These are phyloP conservation scores for Chaetoceros muelleri DNA, from an alignment of 108 stramenopile species.

Conservation along the genomic window DNA sequence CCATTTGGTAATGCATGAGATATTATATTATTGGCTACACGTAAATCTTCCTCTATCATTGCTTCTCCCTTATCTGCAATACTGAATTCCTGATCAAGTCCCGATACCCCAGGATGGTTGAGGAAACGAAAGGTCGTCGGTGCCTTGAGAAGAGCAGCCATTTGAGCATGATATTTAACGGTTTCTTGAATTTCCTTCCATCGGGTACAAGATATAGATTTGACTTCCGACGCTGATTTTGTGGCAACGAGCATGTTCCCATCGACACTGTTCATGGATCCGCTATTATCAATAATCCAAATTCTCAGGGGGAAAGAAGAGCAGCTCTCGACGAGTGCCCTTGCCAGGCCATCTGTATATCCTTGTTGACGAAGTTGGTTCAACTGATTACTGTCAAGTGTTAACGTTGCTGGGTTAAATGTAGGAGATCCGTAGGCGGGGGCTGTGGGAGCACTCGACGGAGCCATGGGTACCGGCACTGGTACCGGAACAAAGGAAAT, in stretches of 20 bases:
- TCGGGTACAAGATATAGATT: slow-evolving; percentile 26
- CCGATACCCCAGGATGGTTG: slow-evolving; percentile 31
- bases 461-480: neutral
- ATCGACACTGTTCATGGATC: slow-evolving; percentile 52
- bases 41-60: slow-evolving; percentile 16
- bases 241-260: slow-evolving; percentile 64
- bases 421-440: neutral
- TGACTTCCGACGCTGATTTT: slow-evolving; percentile 11
- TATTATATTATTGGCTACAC: slow-evolving; percentile 19
- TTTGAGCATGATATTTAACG: slow-evolving; percentile 50
- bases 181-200: slow-evolving; percentile 60
- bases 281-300: slow-evolving; percentile 61
- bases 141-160: slow-evolving; percentile 41
- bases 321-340: slow-evolving; percentile 35
- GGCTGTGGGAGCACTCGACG: neutral
- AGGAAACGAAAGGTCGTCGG: slow-evolving; percentile 49
- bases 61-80: slow-evolving; percentile 26
- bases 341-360: slow-evolving; percentile 49
- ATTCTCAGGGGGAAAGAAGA: slow-evolving; percentile 24
- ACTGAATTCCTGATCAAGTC: slow-evolving; percentile 31
- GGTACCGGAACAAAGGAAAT: neutral
- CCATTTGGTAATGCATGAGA: slow-evolving; percentile 31
- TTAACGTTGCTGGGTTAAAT: neutral
- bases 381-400: slow-evolving; percentile 7
- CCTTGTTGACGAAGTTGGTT: slow-evolving; percentile 43